Evolutionary conservation across 192 early-diverging fungal species (phyloP), one percentile per base, ranked within the genome.

Genomic region (Pilobolus umbonatus): DNA sequence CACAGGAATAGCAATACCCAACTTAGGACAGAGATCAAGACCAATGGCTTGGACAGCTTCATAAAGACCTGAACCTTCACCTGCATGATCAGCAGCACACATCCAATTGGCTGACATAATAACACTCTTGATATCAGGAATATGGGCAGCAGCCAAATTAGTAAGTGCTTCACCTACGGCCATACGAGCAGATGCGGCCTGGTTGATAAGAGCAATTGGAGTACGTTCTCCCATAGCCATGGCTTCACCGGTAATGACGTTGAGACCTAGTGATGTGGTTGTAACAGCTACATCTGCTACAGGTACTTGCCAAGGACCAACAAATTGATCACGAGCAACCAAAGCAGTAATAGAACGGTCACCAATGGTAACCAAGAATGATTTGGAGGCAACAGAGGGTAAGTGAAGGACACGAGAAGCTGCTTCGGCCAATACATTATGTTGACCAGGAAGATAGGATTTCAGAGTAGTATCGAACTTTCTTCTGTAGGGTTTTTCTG

Each of bases 151-250:
- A 1, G 85, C 85, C 48, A 99, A 65, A 69, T 99, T 99, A 34
- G 91, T 88, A 36, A 99, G 67, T 15, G 88, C 72, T 76, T 99
- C 98, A 42, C 80, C 96, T n/a, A 93, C 92, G 2, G 96, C 91
- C 95, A 99, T 98, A 48, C 96, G 87, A 15, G 96, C 88, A 5
- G 92, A 90, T 0, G 96, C 96, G 9, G 86, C 94, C 2, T 85
- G 80, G 30, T 86, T 85, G 4, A 98, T 64, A 11, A 95, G 68
- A 0, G 98, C 93, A 46, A 94, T 60, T 31, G 93, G 83, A 4
- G 93, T 87, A 47, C 95, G 86, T 77, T 99, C 98, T 47, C 98
- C 98, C 86, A 96, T 88, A 10, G 96, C 90, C 94, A 99, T 98
- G 11, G 96, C 95, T 73, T 97, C 90, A 60, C 96, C 98, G 1